Conservation (phyloP, 768 basidiomycete species). For the Auriscalpium microsporum region DNA sequence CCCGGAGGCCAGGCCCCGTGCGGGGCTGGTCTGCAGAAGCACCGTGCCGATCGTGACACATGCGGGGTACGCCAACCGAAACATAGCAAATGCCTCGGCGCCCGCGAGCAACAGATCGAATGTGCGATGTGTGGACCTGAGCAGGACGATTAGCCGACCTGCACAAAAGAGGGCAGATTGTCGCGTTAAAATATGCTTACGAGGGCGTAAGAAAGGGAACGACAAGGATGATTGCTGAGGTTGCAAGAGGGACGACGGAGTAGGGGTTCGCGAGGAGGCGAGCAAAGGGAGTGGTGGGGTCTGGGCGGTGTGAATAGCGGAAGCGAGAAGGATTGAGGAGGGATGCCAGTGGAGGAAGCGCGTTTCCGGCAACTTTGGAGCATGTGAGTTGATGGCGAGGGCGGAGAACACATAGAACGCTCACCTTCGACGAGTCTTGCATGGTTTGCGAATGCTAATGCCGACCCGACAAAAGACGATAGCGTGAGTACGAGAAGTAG, state of each 20-base stretch:
- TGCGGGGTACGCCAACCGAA: conserved; percentile 77
- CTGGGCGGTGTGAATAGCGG: conserved; percentile 20
- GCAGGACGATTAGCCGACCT: background rate
- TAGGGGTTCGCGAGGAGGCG: conserved; percentile 62
- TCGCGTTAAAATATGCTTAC: conserved; percentile 33
- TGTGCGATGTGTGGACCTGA: conserved; percentile 47
- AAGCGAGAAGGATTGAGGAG: conserved; percentile 40
- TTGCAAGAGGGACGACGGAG: conserved; percentile 52
- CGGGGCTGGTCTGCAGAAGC: conserved; percentile 83
- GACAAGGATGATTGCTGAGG: conserved; percentile 45
- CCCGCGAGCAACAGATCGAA: conserved; percentile 85
- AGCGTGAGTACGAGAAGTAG: conserved; percentile 47
- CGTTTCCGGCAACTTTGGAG: conserved; percentile 49
- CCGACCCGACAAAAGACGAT: conserved; percentile 47
- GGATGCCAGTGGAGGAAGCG: conserved; percentile 44
- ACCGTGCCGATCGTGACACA: conserved; percentile 78
- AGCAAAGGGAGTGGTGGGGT: conserved; percentile 11
- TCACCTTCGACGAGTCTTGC: conserved; percentile 54
- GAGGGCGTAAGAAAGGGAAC: conserved; percentile 46
- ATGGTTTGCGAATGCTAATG: conserved; percentile 54
- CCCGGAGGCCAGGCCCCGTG: conserved; percentile 44
- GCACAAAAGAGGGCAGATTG: background rate
- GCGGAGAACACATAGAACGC: conserved; percentile 19
- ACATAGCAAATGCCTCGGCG: conserved; percentile 68
- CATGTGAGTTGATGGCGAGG: background rate